Evolutionary conservation across 345 rosid genomes (phyloP).

Genomic region (Euphorbia lathyris): DNA sequence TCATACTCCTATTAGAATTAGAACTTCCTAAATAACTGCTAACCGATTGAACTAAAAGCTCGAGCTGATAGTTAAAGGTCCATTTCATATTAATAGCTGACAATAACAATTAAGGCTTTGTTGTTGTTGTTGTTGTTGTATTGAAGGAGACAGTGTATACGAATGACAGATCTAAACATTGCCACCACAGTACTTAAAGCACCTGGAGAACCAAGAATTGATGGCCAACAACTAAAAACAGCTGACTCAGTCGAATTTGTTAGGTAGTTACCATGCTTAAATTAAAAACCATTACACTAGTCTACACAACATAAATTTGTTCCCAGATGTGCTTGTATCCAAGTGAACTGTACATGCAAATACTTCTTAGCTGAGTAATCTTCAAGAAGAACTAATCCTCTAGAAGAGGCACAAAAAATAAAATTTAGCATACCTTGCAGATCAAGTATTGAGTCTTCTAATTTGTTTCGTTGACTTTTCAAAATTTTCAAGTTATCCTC

Average conservation of each 20-base stretch:
- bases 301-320: neutral
- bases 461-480: constrained; percentile 47
- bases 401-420: neutral
- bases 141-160: neutral
- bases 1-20: too few species aligned
- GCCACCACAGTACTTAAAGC: neutral
- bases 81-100: too few species aligned
- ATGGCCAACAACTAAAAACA: neutral
- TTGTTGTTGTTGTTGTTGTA: too few species aligned
- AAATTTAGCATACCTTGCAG: constrained; percentile 49
- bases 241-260: neutral
- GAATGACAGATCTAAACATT: neutral
- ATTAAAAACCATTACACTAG: neutral
- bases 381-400: neutral
- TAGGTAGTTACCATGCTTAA: neutral
- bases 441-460: constrained; percentile 58
- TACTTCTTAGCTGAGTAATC: neutral
- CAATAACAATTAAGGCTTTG: neutral
- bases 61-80: too few species aligned
- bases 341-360: neutral
- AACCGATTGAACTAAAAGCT: too few species aligned
- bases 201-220: neutral
- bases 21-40: too few species aligned
- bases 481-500: constrained; percentile 52
- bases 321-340: neutral